Evolutionary conservation across 1,139 yeast genomes (phyloP), one percentile per base, ranked within the genome.

Genomic region (Kluyveromyces sp.): DNA sequence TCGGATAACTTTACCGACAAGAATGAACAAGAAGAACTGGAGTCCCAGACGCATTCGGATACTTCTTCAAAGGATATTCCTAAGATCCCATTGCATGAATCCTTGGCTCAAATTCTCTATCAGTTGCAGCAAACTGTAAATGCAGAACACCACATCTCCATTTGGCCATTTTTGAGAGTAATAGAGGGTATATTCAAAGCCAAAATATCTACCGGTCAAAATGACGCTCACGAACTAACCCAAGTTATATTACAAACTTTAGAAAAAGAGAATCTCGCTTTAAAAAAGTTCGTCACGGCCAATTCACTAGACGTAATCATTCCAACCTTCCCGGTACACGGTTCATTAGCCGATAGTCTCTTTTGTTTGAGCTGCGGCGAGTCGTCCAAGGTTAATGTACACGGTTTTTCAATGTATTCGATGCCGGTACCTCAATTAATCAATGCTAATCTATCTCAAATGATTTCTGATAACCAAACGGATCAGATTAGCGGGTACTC

Each of bases 221-320:
- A 90, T 57, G 97, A 90, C 67, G 96, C 97, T 0, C 97, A 92
- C 56, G 98, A 92, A 59, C 72, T 92, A 51, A 76, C 92, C 32
- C 95, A 87, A 59, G 65, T 87, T 47, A 73, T 90, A 34, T 69
- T 89, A 40, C 96, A 90, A 58, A 83, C 94, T 0, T 69, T 90
- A 47, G 83, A 84, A 48, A 76, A 73, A 50, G 97, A 90, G 60
- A 74, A 78, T 54, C 61, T 70, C 8, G 67, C 69, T 39, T 57
- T 79, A 37, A 66, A 61, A 35, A 74, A 69, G 51, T 70, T 64
- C 50, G 64, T 65, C 43, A 65, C 55, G 45, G 57, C 48, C 5
- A 52, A 50, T 35, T 48, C 49, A 4, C 41, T 58, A 41, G 55
- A 55, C 27, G 45, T 61, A 3, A 40, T 35, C n/a, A 51, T 66